Conservation (phyloP, 2,329 filamentous ascomycete species). For the Pyrenophora teres region DNA sequence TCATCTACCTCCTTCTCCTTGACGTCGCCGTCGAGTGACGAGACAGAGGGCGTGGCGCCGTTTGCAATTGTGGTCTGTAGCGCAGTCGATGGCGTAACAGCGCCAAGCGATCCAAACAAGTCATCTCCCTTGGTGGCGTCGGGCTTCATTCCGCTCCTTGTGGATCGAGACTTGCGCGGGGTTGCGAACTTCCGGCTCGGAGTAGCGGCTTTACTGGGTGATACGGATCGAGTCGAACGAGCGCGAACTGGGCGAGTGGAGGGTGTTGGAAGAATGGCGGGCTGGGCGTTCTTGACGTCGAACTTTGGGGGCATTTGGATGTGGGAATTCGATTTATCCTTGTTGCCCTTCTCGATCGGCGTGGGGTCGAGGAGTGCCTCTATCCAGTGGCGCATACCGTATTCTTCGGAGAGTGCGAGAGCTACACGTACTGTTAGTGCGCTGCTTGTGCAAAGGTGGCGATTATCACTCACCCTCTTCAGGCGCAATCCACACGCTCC, state of each 20-base stretch:
- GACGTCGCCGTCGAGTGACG: conserved; percentile 53
- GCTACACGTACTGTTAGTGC: conserved; percentile 59
- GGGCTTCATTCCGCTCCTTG: conserved; percentile 43
- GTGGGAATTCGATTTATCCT: conserved; percentile 69
- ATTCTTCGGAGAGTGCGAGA: conserved; percentile 82
- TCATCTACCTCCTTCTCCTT: conserved; percentile 24
- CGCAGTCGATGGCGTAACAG: conserved; percentile 54
- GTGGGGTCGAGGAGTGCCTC: conserved; percentile 87
- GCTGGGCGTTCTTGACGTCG: conserved; percentile 57
- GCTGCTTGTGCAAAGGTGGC: neutral
- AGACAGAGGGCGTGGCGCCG: conserved; percentile 28
- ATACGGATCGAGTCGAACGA: conserved; percentile 64
- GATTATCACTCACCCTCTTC: conserved; percentile 60
- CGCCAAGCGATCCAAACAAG: conserved; percentile 51
- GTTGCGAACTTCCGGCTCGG: conserved; percentile 55
- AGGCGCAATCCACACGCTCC: conserved; percentile 94
- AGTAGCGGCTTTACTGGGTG: conserved; percentile 58
- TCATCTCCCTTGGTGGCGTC: conserved; percentile 38
- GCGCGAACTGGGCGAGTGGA: conserved; percentile 50
- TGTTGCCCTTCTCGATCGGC: conserved; percentile 70
- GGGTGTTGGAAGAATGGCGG: conserved; percentile 17
- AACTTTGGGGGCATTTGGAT: conserved; percentile 84
- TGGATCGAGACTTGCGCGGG: conserved; percentile 59
- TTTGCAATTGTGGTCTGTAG: conserved; percentile 42
- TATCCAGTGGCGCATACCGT: conserved; percentile 85